These are phyloP conservation scores for Carex scoparia DNA, from an alignment of 176 grass and related monocot species.

Conservation along the genomic window DNA sequence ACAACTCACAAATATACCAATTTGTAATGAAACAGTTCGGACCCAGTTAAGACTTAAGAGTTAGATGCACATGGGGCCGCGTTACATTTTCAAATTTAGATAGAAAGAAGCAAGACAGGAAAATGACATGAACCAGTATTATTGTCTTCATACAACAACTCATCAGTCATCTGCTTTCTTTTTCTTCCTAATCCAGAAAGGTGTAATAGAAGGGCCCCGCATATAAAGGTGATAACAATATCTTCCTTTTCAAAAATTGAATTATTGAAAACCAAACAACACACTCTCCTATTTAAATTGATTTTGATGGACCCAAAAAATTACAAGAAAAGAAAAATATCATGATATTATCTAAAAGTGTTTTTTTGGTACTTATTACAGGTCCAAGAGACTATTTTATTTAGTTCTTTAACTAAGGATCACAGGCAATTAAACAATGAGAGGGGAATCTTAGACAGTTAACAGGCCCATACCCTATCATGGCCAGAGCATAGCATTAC, in stretches of 20 bases:
- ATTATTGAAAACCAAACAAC: slow-evolving; percentile 12
- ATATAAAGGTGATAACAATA: not conserved
- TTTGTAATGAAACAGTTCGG: not conserved
- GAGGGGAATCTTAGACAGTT: slow-evolving; percentile 13
- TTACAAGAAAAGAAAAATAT: not conserved
- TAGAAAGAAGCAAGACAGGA: not conserved
- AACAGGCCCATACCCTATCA: not conserved
- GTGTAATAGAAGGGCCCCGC: not conserved
- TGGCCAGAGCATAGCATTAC: slow-evolving; percentile 1
- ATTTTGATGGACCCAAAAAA: not conserved
- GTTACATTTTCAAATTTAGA: not conserved
- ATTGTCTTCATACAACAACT: slow-evolving; percentile 5
- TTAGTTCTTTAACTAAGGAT: not conserved
- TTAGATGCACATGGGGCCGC: not conserved
- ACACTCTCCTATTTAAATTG: not conserved
- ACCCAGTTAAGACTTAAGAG: not conserved
- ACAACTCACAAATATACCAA: not conserved
- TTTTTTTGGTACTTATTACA: not conserved
- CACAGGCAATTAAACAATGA: not conserved
- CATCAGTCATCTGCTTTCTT: not conserved
- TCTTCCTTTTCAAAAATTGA: not conserved
- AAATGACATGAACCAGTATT: not conserved
- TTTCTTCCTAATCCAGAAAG: not conserved
- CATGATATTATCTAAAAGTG: not conserved
- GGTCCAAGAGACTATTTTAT: too few relatives aligned